These are phyloP conservation scores for Zymoseptoria pseudotritici DNA, from an alignment of 2,329 filamentous ascomycete species.

Conservation along the genomic window DNA sequence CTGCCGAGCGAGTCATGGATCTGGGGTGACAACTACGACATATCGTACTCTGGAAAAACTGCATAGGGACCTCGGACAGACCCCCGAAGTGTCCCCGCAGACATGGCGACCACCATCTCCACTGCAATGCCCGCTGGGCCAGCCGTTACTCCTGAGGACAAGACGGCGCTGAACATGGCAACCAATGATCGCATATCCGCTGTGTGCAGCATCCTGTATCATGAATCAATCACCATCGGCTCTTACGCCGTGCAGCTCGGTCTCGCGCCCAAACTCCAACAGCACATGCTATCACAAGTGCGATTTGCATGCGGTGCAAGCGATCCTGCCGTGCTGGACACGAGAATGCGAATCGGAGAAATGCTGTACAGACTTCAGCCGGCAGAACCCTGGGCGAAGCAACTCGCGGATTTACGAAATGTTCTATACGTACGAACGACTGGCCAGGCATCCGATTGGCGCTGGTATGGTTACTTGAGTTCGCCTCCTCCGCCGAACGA, in stretches of 20 bases:
- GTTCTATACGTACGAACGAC: background rate
- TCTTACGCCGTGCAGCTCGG: background rate
- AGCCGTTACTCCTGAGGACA: no score
- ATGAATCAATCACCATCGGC: background rate
- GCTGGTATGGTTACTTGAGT: background rate
- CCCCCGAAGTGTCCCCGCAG: no score
- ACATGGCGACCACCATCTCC: no score
- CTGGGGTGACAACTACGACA: no score
- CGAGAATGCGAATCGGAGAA: no score
- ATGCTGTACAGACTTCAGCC: no score
- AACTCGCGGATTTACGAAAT: background rate
- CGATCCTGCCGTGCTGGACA: background rate
- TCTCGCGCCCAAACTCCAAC: background rate
- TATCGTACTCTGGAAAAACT: no score
- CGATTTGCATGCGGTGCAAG: background rate
- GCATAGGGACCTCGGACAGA: no score
- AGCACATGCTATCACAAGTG: background rate
- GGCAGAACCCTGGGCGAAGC: no score
- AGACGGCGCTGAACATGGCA: no score
- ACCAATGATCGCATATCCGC: background rate
- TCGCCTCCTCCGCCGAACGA: background rate
- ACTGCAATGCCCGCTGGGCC: no score
- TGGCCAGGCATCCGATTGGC: background rate
- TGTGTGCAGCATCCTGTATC: background rate
- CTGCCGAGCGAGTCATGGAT: no score